Evolutionary conservation across 371 early-diverging fungal genomes (phyloP).

Genomic region (Mortierella sp.): DNA sequence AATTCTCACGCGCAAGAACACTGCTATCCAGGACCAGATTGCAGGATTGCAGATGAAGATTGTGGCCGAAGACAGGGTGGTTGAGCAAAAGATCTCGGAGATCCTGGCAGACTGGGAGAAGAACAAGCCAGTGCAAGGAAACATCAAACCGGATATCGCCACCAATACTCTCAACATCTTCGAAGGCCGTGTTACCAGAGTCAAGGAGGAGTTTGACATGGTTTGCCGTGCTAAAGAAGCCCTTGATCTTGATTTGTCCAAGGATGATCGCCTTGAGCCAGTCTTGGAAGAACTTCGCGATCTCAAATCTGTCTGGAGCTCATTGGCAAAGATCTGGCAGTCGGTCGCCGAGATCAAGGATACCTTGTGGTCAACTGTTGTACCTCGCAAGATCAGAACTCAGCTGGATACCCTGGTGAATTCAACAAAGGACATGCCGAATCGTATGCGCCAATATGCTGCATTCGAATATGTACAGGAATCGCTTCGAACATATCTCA

Average conservation of each 20-base stretch:
- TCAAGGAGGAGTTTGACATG: slow-evolving; percentile 90
- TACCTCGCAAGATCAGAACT: slow-evolving; percentile 90
- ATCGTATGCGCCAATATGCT: slow-evolving; percentile 96
- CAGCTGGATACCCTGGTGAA: slow-evolving; percentile 86
- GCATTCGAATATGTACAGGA: slow-evolving; percentile 96
- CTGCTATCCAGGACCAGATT: slow-evolving; percentile 93
- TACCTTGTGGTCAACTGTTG: slow-evolving; percentile 88
- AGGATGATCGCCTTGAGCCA: slow-evolving; percentile 80
- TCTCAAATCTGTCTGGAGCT: slow-evolving; percentile 94
- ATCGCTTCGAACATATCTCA: slow-evolving; percentile 79
- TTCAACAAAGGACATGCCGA: slow-evolving; percentile 92
- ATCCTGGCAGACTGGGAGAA: slow-evolving; percentile 94
- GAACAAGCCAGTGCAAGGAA: slow-evolving; percentile 95
- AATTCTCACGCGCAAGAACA: slow-evolving; percentile 91
- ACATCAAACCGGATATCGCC: slow-evolving; percentile 89
- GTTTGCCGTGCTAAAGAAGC: slow-evolving; percentile 95
- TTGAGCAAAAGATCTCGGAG: slow-evolving; percentile 88
- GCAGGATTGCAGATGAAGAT: slow-evolving; percentile 89
- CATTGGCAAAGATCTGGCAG: slow-evolving; percentile 87
- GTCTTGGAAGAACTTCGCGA: slow-evolving; percentile 95
- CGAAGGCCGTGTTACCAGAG: slow-evolving; percentile 85
- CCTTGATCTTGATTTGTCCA: slow-evolving; percentile 79
- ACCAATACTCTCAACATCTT: slow-evolving; percentile 86
- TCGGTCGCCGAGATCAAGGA: slow-evolving; percentile 88
- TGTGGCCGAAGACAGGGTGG: slow-evolving; percentile 86